Percentiles rank a stretch among this genome's conserved stretches.
Conservation (phyloP, 2,329 filamentous ascomycete genomes). For the Aspergillus felis region DNA sequence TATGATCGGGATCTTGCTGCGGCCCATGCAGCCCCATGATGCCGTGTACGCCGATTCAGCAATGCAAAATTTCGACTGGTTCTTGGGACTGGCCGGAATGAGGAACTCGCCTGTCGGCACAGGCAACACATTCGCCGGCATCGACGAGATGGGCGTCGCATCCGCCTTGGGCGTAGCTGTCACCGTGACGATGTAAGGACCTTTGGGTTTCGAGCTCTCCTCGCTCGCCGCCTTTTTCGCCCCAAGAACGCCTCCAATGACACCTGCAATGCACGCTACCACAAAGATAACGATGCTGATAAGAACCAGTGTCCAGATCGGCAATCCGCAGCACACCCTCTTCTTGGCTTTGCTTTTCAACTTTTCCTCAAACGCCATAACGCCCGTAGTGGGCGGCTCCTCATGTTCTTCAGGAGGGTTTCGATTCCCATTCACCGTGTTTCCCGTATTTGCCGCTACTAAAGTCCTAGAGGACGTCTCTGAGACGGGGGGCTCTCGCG, state of each 20-base stretch:
- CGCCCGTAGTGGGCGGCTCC: slow-evolving; percentile 28
- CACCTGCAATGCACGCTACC: slow-evolving; percentile 49
- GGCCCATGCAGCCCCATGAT: slow-evolving; percentile 50
- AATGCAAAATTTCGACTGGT: slow-evolving; percentile 49
- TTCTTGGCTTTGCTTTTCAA: slow-evolving; percentile 42
- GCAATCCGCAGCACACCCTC: slow-evolving; percentile 48
- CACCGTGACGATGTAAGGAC: slow-evolving; percentile 40
- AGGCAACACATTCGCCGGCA: slow-evolving; percentile 41
- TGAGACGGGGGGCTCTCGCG: slow-evolving; percentile 24
- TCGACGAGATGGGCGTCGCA: slow-evolving; percentile 47
- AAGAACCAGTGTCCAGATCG: slow-evolving; percentile 49
- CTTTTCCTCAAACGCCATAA: slow-evolving; percentile 43
- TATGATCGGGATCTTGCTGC: slow-evolving; percentile 31
- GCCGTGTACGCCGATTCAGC: slow-evolving; percentile 40
- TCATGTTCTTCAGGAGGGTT: slow-evolving; percentile 14
- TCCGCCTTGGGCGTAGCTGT: slow-evolving; percentile 49
- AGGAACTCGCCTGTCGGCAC: slow-evolving; percentile 49
- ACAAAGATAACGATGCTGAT: slow-evolving; percentile 46
- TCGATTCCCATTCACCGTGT: slow-evolving; percentile 11
- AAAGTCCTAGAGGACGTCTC: slow-evolving; percentile 31
- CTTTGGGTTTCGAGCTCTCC: slow-evolving; percentile 18
- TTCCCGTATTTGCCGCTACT: slow-evolving; percentile 12
- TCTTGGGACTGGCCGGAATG: slow-evolving; percentile 47
- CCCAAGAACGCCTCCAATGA: slow-evolving; percentile 52
- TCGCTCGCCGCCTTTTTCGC: slow-evolving; percentile 37